phyloP scores from a whole-genome alignment of 139 green algal species.

The Chlorella sp. region DNA sequence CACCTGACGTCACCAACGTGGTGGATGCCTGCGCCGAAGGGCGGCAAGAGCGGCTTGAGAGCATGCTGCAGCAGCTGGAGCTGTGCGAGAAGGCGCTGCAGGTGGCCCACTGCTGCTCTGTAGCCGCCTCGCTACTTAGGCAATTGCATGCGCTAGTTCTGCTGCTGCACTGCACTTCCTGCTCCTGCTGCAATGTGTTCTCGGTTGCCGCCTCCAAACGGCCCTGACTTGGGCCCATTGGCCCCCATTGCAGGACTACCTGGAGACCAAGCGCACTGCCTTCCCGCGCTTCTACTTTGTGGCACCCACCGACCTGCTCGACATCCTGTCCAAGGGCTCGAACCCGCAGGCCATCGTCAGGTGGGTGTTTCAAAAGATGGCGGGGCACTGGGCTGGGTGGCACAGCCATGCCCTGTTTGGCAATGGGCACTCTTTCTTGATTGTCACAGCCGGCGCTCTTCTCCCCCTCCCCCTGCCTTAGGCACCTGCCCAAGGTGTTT shows the following conservation, averaged over 20 bases:
- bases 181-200: background rate
- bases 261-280: conserved; percentile 92
- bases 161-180: background rate
- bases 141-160: background rate
- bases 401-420: background rate
- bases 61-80: conserved; percentile 88
- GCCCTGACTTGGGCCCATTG: background rate
- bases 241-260: conserved; percentile 75
- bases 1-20: conserved; percentile 81
- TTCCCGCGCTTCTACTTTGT: conserved; percentile 98
- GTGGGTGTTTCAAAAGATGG: background rate
- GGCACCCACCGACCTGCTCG: conserved; percentile 87
- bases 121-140: background rate
- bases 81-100: conserved; percentile 94
- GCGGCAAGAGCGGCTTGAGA: conserved; percentile 88
- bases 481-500: conserved; percentile 92
- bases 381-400: background rate
- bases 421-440: background rate
- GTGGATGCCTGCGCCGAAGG: conserved; percentile 93
- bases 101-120: conserved; percentile 26
- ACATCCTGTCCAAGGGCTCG: conserved; percentile 91
- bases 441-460: no score
- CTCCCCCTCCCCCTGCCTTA: background rate
- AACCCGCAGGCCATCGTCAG: conserved; percentile 85
- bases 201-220: background rate